Conservation (phyloP, 139 green algal genomes). For the Chlorella sp. region DNA sequence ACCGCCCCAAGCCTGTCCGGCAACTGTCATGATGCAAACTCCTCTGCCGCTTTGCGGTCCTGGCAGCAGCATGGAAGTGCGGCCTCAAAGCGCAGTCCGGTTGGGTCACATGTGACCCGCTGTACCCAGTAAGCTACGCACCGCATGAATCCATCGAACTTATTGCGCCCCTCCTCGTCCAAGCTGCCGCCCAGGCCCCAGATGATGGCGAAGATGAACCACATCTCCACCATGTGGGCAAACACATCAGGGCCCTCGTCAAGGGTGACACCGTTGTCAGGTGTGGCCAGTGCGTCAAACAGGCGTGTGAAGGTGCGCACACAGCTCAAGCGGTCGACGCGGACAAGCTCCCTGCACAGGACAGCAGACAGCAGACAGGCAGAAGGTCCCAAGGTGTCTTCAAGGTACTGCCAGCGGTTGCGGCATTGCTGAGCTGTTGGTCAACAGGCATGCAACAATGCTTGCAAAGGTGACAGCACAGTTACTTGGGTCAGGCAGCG, state of each 20-base stretch:
- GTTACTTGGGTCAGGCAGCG: no score
- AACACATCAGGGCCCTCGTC: constrained; percentile 44
- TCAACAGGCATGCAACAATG: no score
- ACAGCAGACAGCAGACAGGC: neutral
- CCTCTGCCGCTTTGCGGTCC: no score
- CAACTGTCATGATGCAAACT: no score
- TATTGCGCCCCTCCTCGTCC: constrained; percentile 64
- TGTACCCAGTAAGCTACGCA: no score
- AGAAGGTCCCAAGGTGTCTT: neutral
- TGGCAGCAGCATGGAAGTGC: no score
- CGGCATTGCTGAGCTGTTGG: no score
- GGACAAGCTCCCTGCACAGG: constrained; percentile 60
- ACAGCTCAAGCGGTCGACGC: constrained; percentile 57
- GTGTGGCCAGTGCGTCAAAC: constrained; percentile 63
- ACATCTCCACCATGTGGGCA: constrained; percentile 56
- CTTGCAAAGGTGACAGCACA: no score
- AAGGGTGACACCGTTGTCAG: constrained; percentile 47
- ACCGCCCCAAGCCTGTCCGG: no score
- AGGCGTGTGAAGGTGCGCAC: constrained; percentile 58
- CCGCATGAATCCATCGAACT: constrained; percentile 60
- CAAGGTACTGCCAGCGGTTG: no score
- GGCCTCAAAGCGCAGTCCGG: no score
- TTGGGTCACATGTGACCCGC: no score
- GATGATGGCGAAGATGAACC: constrained; percentile 78
- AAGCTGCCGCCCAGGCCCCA: constrained; percentile 74